These are phyloP conservation scores for Lasiodiplodia theobromae DNA, from an alignment of 2,329 filamentous ascomycete genomes.

Conservation along the genomic window DNA sequence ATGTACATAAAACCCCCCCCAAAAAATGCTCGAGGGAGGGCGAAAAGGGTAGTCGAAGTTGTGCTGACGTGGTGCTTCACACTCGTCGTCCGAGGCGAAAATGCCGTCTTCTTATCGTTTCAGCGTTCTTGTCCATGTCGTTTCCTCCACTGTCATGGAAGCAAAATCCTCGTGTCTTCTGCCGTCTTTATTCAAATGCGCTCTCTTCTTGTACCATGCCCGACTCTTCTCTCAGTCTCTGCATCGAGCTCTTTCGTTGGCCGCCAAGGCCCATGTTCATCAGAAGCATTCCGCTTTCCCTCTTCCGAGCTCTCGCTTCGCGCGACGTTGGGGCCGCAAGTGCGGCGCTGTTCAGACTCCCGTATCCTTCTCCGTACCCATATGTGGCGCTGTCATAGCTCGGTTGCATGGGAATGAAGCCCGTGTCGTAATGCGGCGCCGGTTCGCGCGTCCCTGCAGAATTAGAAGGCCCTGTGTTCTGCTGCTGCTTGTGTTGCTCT, in stretches of 20 bases:
- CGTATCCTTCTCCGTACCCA: conserved; percentile 39
- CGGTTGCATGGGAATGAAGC: conserved; percentile 60
- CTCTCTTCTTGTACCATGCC: conserved; percentile 36
- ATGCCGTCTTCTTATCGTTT: background rate
- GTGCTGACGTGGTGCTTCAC: background rate
- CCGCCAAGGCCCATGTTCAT: conserved; percentile 44
- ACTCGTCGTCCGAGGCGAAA: background rate
- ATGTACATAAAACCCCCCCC: conserved; percentile 12
- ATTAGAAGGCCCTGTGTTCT: conserved; percentile 23
- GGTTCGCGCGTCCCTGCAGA: conserved; percentile 19
- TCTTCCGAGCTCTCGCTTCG: conserved; percentile 43
- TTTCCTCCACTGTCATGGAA: background rate
- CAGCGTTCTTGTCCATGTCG: background rate
- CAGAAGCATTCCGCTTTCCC: conserved; percentile 49
- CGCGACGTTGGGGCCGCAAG: conserved; percentile 34
- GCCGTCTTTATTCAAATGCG: conserved; percentile 24
- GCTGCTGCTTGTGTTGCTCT: conserved; percentile 34
- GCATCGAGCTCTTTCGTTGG: conserved; percentile 47
- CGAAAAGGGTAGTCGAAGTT: background rate
- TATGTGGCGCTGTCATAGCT: conserved; percentile 52
- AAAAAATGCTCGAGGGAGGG: background rate
- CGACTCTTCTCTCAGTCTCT: conserved; percentile 41
- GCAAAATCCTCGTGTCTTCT: conserved; percentile 1
- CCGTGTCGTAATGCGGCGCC: conserved; percentile 53
- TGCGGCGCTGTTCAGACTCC: conserved; percentile 44